phyloP scores from a whole-genome alignment of 805 yeast species.

The Candida pseudoglaebosa region DNA sequence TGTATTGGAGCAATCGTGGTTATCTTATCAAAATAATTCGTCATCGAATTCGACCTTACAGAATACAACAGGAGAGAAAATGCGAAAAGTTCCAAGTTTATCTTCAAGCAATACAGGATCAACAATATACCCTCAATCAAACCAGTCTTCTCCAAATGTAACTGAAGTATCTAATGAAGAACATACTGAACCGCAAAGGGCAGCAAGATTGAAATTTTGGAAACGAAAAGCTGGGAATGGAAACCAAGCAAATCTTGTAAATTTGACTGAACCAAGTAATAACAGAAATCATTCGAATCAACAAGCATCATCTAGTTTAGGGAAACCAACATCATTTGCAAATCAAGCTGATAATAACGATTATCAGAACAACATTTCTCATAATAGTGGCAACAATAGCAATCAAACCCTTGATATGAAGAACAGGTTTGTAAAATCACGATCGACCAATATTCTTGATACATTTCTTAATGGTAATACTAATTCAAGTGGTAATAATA shows the following conservation, averaged over 20 bases:
- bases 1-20: constrained; percentile 7
- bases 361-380: constrained; percentile 1
- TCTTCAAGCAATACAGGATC: constrained; percentile 16
- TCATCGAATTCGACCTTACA: constrained; percentile 2
- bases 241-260: constrained; percentile 1
- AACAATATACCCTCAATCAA: constrained; percentile 6
- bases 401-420: constrained; percentile 9
- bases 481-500: constrained; percentile 6
- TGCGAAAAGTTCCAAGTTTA: constrained; percentile 4
- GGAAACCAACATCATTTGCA: constrained; percentile 1
- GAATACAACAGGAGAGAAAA: constrained; percentile 3
- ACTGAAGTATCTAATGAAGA: constrained; percentile 18
- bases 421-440: constrained; percentile 34
- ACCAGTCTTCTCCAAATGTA: constrained; percentile 3
- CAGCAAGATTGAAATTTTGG: constrained; percentile 43
- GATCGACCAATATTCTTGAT: constrained; percentile 46
- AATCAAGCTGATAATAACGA: constrained; percentile 1
- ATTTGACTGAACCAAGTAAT: neutral
- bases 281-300: neutral
- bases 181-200: constrained; percentile 31
- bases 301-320: neutral
- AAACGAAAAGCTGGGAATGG: constrained; percentile 18
- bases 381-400: constrained; percentile 3
- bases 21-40: constrained; percentile 4
- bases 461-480: constrained; percentile 19